These are phyloP conservation scores for Jatropha multifida DNA, from an alignment of 441 rosid genomes.

Conservation along the genomic window DNA sequence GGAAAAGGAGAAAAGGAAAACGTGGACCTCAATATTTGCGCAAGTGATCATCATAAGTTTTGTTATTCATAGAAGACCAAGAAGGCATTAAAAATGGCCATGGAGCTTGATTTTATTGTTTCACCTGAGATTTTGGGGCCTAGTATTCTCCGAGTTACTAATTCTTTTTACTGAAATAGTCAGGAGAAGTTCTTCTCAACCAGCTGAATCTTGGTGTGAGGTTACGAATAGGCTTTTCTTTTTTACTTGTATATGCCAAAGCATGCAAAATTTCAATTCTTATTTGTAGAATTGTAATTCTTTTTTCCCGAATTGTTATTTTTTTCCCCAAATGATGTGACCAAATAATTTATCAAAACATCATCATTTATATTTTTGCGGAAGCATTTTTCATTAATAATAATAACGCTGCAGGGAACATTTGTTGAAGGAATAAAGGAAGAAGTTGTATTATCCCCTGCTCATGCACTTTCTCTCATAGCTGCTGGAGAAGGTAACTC, in stretches of 20 bases:
- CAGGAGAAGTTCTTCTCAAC: not conserved
- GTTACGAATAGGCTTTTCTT: constrained; percentile 5
- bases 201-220: not conserved
- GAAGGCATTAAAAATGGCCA: not conserved
- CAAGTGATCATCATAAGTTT: not conserved
- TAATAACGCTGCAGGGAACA: constrained; percentile 70
- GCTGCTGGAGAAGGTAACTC: constrained; percentile 99
- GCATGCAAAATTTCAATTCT: not conserved
- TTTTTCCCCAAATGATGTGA: not conserved
- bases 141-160: not conserved
- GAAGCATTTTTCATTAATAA: constrained; percentile 20
- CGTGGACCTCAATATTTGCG: not conserved
- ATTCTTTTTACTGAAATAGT: not conserved
- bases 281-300: not conserved
- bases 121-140: not conserved
- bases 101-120: not conserved
- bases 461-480: constrained; percentile 96
- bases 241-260: not conserved
- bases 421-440: constrained; percentile 98
- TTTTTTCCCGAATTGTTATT: not conserved
- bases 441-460: constrained; percentile 99
- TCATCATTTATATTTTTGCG: not conserved
- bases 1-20: not conserved
- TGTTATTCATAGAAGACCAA: not conserved
- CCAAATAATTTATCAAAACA: not conserved